Conservation (phyloP, 2,329 filamentous ascomycete species). For the Colletotrichum godetiae region DNA sequence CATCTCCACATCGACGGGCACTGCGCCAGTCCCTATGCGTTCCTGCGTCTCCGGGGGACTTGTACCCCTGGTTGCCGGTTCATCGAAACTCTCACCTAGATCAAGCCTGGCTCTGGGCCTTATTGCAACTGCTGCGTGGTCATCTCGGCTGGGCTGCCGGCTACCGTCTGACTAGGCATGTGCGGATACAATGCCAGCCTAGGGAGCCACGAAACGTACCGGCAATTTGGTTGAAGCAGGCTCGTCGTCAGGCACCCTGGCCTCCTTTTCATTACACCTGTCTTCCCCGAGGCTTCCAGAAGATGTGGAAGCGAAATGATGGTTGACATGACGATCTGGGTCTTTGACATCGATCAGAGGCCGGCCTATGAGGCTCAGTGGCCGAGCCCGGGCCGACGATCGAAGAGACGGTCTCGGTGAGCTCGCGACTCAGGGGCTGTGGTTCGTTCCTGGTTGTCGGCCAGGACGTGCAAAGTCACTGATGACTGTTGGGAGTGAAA, state of each 20-base stretch:
- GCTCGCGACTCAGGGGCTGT: not conserved
- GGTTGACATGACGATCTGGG: not conserved
- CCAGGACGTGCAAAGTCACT: not conserved
- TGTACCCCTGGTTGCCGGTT: not conserved
- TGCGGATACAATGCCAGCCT: not conserved
- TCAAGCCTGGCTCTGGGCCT: not conserved
- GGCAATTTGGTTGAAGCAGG: constrained; percentile 2
- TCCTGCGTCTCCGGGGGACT: constrained; percentile 15
- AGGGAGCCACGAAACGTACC: not conserved
- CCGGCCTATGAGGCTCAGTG: no score
- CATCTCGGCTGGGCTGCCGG: constrained; percentile 19
- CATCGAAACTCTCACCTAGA: not conserved
- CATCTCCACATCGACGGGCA: constrained; percentile 13
- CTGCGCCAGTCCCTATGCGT: not conserved
- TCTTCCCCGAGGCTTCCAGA: not conserved
- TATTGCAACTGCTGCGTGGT: constrained; percentile 1
- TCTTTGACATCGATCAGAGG: not conserved
- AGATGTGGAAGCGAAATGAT: constrained; percentile 19
- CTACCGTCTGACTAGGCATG: not conserved
- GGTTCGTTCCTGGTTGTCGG: not conserved
- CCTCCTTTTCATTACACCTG: not conserved
- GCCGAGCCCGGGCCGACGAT: not conserved
- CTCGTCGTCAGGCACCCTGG: not conserved
- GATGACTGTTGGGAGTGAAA: not conserved
- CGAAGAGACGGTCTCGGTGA: not conserved